Base-by-base conservation (phyloP, 1,284 basidiomycete genomes). In the Ustilago nuda region DNA sequence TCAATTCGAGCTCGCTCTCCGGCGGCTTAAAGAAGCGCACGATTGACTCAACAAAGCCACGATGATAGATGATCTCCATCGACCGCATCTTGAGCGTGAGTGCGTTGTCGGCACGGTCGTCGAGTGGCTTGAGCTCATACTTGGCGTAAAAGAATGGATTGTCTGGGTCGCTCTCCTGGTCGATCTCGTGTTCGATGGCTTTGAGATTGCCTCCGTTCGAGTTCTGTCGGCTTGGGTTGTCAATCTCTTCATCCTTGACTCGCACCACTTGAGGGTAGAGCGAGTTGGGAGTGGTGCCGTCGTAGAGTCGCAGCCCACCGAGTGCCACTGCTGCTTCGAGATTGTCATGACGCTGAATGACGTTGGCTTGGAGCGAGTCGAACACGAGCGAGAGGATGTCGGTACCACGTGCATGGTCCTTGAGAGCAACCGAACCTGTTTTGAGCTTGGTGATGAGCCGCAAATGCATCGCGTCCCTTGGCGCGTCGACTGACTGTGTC, bases 41-140 rank as follows among this genome's bases (percentile, higher is more conserved):
- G 43, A 99, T 90, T 2, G 93, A 93, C 87, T 99, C 96, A 46
- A 99, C 90, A 85, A 98, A 99, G 39, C 93, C 93, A 80, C 89
- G 91, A 85, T 99, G 95, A 84, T 99, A 99, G 64, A 99, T 93
- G 78, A 99, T 94, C 87, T 99, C 96, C 91, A 98, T 93, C 82
- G 96, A 94, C 7, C 95, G 91, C 92, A 99, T 94, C 66, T 91
- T 92, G 61, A 98, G 90, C 7, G 92, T 93, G 62, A 99, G 87
- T 0, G 92, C 94, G 81, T 90, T 97, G 86, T 99, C 96, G 39
- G 98, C 95, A 51, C 94, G 91, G 60, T 92, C 92, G 86, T 98
- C 94, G 48, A 98, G 88, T 8, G 97, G 98, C 78, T 94, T 95
- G 69, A 92, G 91, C 87, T 99, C 98, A 78, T 95, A 94, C 83